phyloP scores from a whole-genome alignment of 768 basidiomycete species.

The Phlebiopsis flavidoalba region DNA sequence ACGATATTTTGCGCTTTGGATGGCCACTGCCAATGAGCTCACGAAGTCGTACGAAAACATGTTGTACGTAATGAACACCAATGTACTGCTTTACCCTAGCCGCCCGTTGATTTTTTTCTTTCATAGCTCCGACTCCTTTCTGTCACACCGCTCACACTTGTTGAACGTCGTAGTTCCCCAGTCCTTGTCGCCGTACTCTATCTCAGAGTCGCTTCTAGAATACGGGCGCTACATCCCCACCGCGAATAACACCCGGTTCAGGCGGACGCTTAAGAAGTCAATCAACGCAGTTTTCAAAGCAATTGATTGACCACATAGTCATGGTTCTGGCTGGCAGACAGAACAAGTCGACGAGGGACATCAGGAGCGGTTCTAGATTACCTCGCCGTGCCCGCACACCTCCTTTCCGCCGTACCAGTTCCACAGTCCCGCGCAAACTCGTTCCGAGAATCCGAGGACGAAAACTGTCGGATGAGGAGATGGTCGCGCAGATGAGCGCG shows the following conservation, averaged over 20 bases:
- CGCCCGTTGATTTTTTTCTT: no score
- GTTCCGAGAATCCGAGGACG: constrained; percentile 38
- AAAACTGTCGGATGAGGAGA: constrained; percentile 29
- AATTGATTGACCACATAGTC: constrained; percentile 33
- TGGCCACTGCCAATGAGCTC: neutral
- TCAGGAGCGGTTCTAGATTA: constrained; percentile 53
- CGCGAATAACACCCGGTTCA: constrained; percentile 24
- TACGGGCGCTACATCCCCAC: constrained; percentile 26
- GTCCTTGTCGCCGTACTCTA: constrained; percentile 22
- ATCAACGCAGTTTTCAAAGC: constrained; percentile 41
- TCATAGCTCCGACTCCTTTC: constrained; percentile 26
- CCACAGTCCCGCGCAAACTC: constrained; percentile 51
- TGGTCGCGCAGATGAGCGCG: constrained; percentile 21
- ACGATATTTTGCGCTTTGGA: constrained; percentile 34
- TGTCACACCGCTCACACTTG: constrained; percentile 22
- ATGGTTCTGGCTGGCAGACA: no score
- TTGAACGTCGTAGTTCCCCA: no score
- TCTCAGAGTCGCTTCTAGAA: no score
- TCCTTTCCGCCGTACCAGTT: no score
- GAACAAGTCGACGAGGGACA: constrained; percentile 47
- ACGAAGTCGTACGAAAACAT: neutral
- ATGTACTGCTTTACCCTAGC: neutral
- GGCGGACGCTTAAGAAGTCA: constrained; percentile 19
- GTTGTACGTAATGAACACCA: constrained; percentile 12
- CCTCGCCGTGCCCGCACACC: constrained; percentile 15